Evolutionary conservation across 2,329 filamentous ascomycete species (phyloP), one percentile per base, ranked within the genome.

Genomic region (Berkeleyomyces basicola): DNA sequence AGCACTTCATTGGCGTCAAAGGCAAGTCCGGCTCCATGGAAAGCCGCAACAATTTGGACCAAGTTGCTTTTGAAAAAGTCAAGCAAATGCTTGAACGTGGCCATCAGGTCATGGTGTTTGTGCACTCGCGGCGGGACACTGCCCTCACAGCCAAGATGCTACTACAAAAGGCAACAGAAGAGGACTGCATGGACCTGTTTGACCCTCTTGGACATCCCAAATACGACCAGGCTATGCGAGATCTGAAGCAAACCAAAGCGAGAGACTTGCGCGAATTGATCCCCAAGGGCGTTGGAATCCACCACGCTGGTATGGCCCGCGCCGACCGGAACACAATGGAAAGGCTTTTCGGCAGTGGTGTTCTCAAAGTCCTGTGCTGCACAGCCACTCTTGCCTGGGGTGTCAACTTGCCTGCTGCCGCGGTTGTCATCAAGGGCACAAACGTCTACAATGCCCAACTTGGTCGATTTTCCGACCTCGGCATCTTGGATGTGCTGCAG

Each of bases 61-160:
- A 80, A 33, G 85, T 90, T 2, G 84, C 90, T 0, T 99, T 95
- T 70, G 91, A 97, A 67, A 99, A 99, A 71, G 90, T 96, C 57
- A 86, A 85, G 67, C 87, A 93, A 61, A 96, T 99, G 91, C 78
- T 99, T 2, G 83, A 90, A 70, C 78, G 79, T 64, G 91, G 88
- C n/a, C 93, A 99, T 69, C 93, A 99, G 72, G 82, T 99, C 67
- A 99, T 99, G 95, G 92, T 99, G 0, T 99, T 99, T 72, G 95
- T 99, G 9, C 95, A 99, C 72, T 96, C 92, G 0, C 82, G 93
- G 36, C 91, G 95, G 71, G 95, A 99, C 68, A 99, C 95, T 0
- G 83, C 95, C 67, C 82, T 87, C 66, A 95, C 92, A 1, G 91
- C 93, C 55, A 86, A 88, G 67, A 89, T 86, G 76, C 77, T 99